Evolutionary conservation across 176 grass and related monocot genomes (phyloP), one percentile per base, ranked within the genome.

Genomic region (Puccinellia tenuiflora): DNA sequence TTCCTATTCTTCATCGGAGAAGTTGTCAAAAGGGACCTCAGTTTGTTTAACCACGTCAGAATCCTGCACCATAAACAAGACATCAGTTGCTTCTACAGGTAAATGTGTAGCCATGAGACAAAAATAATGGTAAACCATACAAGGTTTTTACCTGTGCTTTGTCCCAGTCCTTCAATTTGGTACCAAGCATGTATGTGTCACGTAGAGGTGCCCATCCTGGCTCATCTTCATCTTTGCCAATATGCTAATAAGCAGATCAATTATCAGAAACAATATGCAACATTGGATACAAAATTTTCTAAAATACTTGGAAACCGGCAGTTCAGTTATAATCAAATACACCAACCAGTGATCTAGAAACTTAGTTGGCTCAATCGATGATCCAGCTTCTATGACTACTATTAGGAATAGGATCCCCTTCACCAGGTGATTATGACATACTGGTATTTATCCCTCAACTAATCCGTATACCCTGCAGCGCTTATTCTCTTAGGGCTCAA

Each of bases 101-200:
- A 60, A 2, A 15, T 60, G 18, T 63, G 14, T 31, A 14, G 22
- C 77, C 39, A 6, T 61, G 31, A 66, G 45, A 62, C 17, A 17
- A 45, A 45, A 28, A 63, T 60, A 48, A 30, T 34, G 38, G 28
- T 34, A 85, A 66, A 86, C 54, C 29, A 70, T n/a, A n/a, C 11
- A 1, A 64, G 5, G 17, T 22, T 75, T 81, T 77, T 86, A 92
- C 93, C 68, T 91, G 76, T 80, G 84, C 81, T 90, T 88, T 95
- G 81, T 95, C 93, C 93, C 93, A 92, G 54, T 95, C 90, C 79
- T 95, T 95, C 14, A 95, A 79, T 84, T 95, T 95, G n/a, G 90
- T 66, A 75, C 90, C 88, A 81, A 92, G 90, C 90, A 95, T 95
- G 70, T 95, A 92, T 34, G 79, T 95, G 60, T 92, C 85, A 18